A percentile compares a stretch with the other conserved stretches of the same genome.
These are phyloP conservation scores for Phyllostachys edulis DNA, from an alignment of 176 grass and related monocot genomes.

Conservation along the genomic window DNA sequence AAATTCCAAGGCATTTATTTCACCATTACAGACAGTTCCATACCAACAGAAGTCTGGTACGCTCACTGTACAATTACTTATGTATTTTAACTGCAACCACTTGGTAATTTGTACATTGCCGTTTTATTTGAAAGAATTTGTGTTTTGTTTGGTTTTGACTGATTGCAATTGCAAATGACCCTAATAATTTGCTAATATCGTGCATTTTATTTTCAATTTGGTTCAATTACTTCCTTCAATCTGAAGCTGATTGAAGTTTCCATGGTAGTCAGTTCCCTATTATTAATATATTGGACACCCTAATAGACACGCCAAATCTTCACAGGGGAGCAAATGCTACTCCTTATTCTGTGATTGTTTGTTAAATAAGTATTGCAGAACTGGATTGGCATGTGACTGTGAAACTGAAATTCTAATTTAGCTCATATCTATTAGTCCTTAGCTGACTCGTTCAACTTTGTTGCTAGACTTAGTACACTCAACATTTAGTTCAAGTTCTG, in stretches of 20 bases:
- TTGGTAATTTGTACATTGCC: background rate
- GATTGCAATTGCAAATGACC: background rate
- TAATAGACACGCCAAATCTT: conserved; percentile 9
- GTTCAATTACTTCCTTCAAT: conserved; percentile 16
- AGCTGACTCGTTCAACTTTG: background rate
- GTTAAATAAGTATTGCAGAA: conserved; percentile 3
- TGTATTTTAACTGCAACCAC: background rate
- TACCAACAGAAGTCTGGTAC: conserved; percentile 40
- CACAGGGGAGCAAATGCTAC: background rate
- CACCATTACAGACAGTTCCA: conserved; percentile 28
- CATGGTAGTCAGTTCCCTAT: conserved; percentile 15
- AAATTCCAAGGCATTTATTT: conserved; percentile 38
- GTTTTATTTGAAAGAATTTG: conserved; percentile 11
- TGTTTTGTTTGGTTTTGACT: background rate
- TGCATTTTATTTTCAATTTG: conserved; percentile 3
- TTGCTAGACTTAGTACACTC: conserved; percentile 6
- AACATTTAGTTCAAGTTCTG: conserved; percentile 11
- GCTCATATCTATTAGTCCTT: background rate
- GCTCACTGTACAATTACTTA: conserved; percentile 10
- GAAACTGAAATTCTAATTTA: conserved; percentile 17
- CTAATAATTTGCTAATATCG: background rate
- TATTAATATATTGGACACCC: background rate
- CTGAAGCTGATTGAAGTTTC: background rate
- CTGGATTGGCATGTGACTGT: background rate
- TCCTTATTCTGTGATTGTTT: background rate